phyloP scores from a whole-genome alignment of 2,329 filamentous ascomycete genomes.

The Neofusicoccum ribis region DNA sequence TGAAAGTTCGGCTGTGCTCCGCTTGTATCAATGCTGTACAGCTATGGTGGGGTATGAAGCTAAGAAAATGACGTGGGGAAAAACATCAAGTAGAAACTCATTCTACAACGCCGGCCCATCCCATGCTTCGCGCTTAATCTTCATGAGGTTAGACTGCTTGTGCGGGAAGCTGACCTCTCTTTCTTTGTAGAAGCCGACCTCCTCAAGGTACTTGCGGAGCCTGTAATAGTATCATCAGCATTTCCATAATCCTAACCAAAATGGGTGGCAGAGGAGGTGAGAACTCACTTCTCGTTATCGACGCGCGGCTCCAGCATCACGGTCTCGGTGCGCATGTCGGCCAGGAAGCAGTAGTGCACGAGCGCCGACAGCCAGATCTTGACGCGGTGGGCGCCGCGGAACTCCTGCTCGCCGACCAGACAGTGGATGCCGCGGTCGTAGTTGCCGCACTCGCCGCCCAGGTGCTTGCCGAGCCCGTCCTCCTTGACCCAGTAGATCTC shows the following conservation, averaged over 20 bases:
- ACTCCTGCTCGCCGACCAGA: constrained; percentile 89
- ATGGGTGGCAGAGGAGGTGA: not conserved
- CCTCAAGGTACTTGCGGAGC: constrained; percentile 68
- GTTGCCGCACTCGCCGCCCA: constrained; percentile 67
- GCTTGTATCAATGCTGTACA: not conserved
- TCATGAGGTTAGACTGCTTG: constrained; percentile 87
- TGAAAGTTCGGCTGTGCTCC: too few relatives aligned
- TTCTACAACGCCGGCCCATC: constrained; percentile 22
- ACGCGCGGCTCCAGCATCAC: constrained; percentile 87
- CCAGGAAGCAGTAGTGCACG: constrained; percentile 80
- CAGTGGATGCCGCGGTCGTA: constrained; percentile 89
- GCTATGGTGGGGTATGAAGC: not conserved
- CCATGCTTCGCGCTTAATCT: constrained; percentile 78
- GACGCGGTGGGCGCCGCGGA: constrained; percentile 74
- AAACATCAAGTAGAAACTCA: not conserved
- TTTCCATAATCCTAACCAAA: not conserved
- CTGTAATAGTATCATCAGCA: constrained; percentile 41
- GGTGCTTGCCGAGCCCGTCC: constrained; percentile 70
- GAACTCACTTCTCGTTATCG: constrained; percentile 82
- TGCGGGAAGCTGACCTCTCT: constrained; percentile 84
- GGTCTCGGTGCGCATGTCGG: constrained; percentile 77
- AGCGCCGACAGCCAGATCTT: constrained; percentile 79
- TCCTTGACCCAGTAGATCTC: constrained; percentile 99
- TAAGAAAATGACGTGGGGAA: not conserved
- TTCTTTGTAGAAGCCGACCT: constrained; percentile 81